Conservation (phyloP, 768 basidiomycete genomes). For the Mycena metata region DNA sequence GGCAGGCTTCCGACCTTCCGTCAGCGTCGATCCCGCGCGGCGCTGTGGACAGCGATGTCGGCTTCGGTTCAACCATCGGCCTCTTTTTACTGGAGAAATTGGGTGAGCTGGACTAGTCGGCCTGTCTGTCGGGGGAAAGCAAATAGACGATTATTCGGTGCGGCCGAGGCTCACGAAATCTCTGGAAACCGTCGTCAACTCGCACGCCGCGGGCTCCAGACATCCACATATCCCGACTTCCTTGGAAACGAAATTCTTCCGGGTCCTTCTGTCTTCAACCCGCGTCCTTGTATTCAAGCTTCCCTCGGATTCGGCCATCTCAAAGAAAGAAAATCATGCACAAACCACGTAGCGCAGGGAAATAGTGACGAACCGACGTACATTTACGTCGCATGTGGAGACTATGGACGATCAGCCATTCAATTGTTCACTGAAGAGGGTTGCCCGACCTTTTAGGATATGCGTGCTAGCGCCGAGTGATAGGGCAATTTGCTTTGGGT, state of each 20-base stretch:
- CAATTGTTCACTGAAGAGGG: conserved; percentile 10
- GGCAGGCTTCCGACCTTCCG: conserved; percentile 10
- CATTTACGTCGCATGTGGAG: conserved; percentile 21
- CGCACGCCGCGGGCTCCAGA: conserved; percentile 14
- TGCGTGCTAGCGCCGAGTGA: conserved; percentile 13
- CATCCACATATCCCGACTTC: neutral
- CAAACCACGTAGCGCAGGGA: neutral
- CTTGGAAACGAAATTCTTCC: conserved; percentile 23
- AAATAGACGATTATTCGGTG: neutral
- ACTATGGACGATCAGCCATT: conserved; percentile 8
- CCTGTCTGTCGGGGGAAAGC: conserved; percentile 74
- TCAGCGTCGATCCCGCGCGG: conserved; percentile 78
- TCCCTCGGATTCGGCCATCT: conserved; percentile 26
- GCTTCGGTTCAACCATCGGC: neutral
- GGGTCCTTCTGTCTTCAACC: conserved; percentile 12
- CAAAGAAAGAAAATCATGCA: conserved; percentile 13
- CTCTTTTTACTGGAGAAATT: conserved; percentile 55
- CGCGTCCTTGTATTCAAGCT: conserved; percentile 1
- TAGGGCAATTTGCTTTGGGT: neutral
- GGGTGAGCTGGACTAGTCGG: conserved; percentile 93
- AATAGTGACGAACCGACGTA: neutral
- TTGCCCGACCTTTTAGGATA: conserved; percentile 23
- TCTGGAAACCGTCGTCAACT: neutral
- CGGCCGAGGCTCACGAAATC: conserved; percentile 1
- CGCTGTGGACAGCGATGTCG: conserved; percentile 45